Percentiles rank a stretch among this genome's conserved stretches.
Conservation (phyloP, 176 grass and related monocot species). For the Bonia amplexicaulis region DNA sequence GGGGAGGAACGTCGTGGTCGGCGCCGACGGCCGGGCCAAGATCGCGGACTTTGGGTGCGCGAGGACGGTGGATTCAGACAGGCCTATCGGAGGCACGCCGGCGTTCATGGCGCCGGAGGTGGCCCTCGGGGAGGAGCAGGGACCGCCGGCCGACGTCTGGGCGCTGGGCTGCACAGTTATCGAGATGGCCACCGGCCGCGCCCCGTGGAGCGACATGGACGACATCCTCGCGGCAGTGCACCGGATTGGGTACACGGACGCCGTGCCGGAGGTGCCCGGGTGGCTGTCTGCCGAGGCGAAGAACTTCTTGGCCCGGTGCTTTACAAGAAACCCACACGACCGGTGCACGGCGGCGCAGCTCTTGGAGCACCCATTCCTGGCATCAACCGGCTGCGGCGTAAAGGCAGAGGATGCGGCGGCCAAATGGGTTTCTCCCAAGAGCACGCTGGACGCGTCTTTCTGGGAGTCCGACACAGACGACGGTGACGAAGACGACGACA, state of each 20-base stretch:
- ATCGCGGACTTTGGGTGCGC: constrained; percentile 76
- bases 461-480: constrained; percentile 47
- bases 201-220: constrained; percentile 37
- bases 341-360: constrained; percentile 48
- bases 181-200: constrained; percentile 63
- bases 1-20: constrained; percentile 56
- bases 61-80: not conserved
- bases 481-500: not conserved
- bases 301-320: constrained; percentile 60
- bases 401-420: constrained; percentile 37
- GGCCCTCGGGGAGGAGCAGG: constrained; percentile 63
- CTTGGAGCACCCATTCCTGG: constrained; percentile 57
- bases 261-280: constrained; percentile 39
- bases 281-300: constrained; percentile 53
- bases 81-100: constrained; percentile 52
- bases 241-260: constrained; percentile 59
- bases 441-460: constrained; percentile 50
- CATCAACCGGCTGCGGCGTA: constrained; percentile 12
- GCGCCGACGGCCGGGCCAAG: constrained; percentile 54
- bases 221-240: constrained; percentile 46
- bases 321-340: constrained; percentile 40
- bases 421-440: constrained; percentile 67
- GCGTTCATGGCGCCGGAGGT: constrained; percentile 94
- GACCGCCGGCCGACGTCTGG: constrained; percentile 62
- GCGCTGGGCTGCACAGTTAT: constrained; percentile 64